These are phyloP conservation scores for Candida vaughaniae DNA, from an alignment of 805 yeast genomes.

Conservation along the genomic window DNA sequence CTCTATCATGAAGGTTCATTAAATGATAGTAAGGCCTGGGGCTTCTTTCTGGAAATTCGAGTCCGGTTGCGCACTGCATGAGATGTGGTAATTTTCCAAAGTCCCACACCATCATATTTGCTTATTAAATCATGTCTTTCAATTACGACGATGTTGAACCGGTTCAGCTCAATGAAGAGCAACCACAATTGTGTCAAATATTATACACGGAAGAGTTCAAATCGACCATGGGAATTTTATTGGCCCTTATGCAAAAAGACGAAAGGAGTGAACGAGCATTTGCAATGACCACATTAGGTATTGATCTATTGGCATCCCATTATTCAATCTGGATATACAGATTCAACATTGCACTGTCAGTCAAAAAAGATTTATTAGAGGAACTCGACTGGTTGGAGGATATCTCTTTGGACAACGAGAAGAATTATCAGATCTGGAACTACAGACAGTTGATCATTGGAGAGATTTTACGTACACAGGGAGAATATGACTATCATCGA, in stretches of 20 bases:
- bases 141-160: conserved; percentile 46
- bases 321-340: conserved; percentile 87
- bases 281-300: conserved; percentile 59
- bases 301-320: conserved; percentile 78
- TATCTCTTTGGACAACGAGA: conserved; percentile 72
- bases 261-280: conserved; percentile 75
- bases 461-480: conserved; percentile 17
- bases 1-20: conserved; percentile 16
- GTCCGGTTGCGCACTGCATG: too few relatives aligned
- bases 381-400: conserved; percentile 82
- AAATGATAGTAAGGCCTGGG: not conserved
- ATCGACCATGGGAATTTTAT: conserved; percentile 55
- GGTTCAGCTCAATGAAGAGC: conserved; percentile 40
- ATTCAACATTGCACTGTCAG: conserved; percentile 45
- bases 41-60: too few relatives aligned
- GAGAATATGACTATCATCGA: conserved; percentile 21
- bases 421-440: conserved; percentile 97
- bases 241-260: conserved; percentile 54
- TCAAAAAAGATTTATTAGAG: conserved; percentile 38
- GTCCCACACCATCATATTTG: too few relatives aligned
- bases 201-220: conserved; percentile 73
- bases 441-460: conserved; percentile 71
- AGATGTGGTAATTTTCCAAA: too few relatives aligned
- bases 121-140: too few relatives aligned
- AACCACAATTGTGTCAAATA: conserved; percentile 57